Evolutionary conservation across 1,284 basidiomycete genomes (phyloP), one percentile per base, ranked within the genome.

Genomic region (Cutaneotrichosporon sp.): DNA sequence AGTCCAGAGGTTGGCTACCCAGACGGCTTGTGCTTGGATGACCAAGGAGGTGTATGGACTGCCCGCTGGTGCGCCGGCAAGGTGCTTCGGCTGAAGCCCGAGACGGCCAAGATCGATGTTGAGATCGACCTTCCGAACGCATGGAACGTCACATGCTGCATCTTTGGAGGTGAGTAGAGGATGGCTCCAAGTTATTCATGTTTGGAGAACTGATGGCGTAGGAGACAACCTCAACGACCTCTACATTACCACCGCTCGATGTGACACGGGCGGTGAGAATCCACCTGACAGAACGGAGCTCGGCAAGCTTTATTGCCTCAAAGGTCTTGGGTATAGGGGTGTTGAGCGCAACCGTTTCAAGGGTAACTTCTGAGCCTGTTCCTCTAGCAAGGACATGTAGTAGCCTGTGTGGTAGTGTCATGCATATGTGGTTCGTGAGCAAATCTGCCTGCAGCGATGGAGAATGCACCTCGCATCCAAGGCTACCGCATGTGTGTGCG

Each of bases 121-220:
- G 51, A 54, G n/a, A 54, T 60, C 25, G 39, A 57, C 51, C 32
- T 66, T 10, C 64, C 66, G 5, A 54, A 48, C n/a, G 49, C 59
- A 11, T 47, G 57, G 54, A 56, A 60, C 37, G 51, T 62, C 17
- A 62, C 61, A 9, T 66, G 61, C 39, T 49, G 49, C 47, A 27
- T 60, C 22, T 68, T 66, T 48, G 66, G 66, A 25, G 66, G 66
- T 59, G 34, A n/a, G n/a, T n/a, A n/a, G n/a, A n/a, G n/a, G n/a
- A n/a, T n/a, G n/a, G n/a, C n/a, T n/a, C n/a, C n/a, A n/a, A n/a
- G n/a, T n/a, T n/a, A n/a, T n/a, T n/a, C n/a, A n/a, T n/a, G n/a
- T n/a, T n/a, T n/a, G n/a, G n/a, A n/a, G n/a, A n/a, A n/a, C n/a
- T n/a, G n/a, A n/a, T n/a, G n/a, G n/a, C n/a, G n/a, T n/a, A n/a